phyloP scores from a whole-genome alignment of 2,329 filamentous ascomycete species.

The Metarhizium sp. region DNA sequence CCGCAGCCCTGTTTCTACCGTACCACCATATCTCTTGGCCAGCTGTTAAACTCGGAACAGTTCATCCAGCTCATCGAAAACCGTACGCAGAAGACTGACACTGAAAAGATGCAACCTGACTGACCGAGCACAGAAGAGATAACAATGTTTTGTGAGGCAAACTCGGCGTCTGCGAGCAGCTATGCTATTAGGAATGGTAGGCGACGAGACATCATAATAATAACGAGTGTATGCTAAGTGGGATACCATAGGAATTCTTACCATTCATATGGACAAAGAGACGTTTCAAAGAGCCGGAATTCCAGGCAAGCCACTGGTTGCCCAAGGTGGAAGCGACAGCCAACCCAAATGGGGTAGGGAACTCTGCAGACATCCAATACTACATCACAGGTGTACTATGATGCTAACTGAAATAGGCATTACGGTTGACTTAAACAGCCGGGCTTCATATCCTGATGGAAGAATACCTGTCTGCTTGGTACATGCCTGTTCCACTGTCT shows the following conservation, averaged over 20 bases:
- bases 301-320: conserved; percentile 56
- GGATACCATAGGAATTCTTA: conserved; percentile 49
- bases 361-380: conserved; percentile 1
- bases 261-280: conserved; percentile 69
- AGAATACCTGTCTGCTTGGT: conserved; percentile 30
- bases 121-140: conserved; percentile 51
- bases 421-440: conserved; percentile 62
- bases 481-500: conserved; percentile 70
- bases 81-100: conserved; percentile 34
- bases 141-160: conserved; percentile 75
- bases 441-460: conserved; percentile 50
- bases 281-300: conserved; percentile 78
- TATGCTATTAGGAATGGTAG: conserved; percentile 63
- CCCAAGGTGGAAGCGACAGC: conserved; percentile 29
- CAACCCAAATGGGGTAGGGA: background rate
- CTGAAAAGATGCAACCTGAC: background rate
- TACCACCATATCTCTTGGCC: conserved; percentile 62
- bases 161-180: conserved; percentile 58
- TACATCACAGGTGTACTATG: background rate
- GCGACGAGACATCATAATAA: conserved; percentile 1
- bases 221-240: background rate
- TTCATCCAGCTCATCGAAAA: conserved; percentile 79
- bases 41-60: conserved; percentile 65
- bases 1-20: conserved; percentile 47
- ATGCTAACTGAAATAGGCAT: conserved; percentile 45